Percentiles rank a stretch among this genome's conserved stretches.
These are phyloP conservation scores for Aspergillus clavatus DNA, from an alignment of 2,329 filamentous ascomycete genomes.

Conservation along the genomic window DNA sequence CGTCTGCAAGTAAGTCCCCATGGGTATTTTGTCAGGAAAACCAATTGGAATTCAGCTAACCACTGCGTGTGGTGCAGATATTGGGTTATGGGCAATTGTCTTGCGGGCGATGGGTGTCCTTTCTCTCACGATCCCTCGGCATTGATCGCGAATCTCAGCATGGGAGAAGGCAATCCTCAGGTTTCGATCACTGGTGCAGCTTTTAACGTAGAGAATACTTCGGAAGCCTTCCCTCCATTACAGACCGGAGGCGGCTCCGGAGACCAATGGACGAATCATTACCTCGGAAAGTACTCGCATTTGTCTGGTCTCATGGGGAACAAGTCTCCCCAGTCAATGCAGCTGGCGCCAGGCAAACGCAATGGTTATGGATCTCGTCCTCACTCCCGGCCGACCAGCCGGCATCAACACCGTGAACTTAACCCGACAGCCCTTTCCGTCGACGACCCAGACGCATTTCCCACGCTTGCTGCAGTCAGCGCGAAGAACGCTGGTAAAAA, in stretches of 20 bases:
- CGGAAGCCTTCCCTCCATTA: constrained; percentile 78
- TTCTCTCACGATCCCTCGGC: constrained; percentile 94
- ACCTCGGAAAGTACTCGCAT: constrained; percentile 41
- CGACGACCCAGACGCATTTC: constrained; percentile 94
- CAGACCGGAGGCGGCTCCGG: constrained; percentile 54
- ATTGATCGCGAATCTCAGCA: constrained; percentile 72
- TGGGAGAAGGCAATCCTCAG: constrained; percentile 52
- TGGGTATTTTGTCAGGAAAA: neutral
- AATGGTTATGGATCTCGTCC: constrained; percentile 56
- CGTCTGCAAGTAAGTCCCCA: constrained; percentile 81
- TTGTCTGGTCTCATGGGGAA: constrained; percentile 40
- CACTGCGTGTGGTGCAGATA: constrained; percentile 55
- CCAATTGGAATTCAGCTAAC: neutral
- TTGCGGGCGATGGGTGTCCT: constrained; percentile 88
- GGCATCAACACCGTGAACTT: constrained; percentile 63
- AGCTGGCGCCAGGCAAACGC: constrained; percentile 29
- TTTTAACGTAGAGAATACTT: constrained; percentile 72
- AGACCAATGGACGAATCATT: constrained; percentile 55
- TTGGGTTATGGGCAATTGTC: constrained; percentile 91
- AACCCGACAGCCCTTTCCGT: constrained; percentile 69
- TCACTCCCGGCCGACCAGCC: constrained; percentile 78
- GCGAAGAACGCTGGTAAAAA: constrained; percentile 73
- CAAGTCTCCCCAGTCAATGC: constrained; percentile 35
- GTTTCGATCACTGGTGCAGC: constrained; percentile 57
- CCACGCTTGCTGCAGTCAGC: constrained; percentile 72